These are phyloP conservation scores for Metschnikowia lachancei DNA, from an alignment of 805 yeast genomes.

Conservation along the genomic window DNA sequence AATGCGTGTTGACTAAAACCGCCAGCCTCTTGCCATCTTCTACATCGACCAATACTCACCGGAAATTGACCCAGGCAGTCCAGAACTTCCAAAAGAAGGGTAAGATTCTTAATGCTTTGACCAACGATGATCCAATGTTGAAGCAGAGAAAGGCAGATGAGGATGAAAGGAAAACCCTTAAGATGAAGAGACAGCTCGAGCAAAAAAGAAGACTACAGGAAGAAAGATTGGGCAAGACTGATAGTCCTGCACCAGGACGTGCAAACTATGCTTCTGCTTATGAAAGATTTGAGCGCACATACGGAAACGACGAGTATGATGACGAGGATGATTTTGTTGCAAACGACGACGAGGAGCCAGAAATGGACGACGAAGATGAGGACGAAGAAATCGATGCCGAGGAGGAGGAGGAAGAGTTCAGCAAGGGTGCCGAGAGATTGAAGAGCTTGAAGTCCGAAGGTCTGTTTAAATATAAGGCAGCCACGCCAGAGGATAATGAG, in stretches of 20 bases:
- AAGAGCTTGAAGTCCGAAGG: conserved; percentile 55
- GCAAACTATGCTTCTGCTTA: conserved; percentile 31
- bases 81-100: conserved; percentile 47
- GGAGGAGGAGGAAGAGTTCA: conserved; percentile 49
- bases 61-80: conserved; percentile 70
- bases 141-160: conserved; percentile 67
- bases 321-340: conserved; percentile 46
- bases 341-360: conserved; percentile 41
- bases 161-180: conserved; percentile 54
- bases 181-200: conserved; percentile 65
- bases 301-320: conserved; percentile 36
- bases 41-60: conserved; percentile 80
- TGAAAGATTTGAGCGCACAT: conserved; percentile 38
- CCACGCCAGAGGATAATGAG: conserved; percentile 32
- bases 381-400: conserved; percentile 44
- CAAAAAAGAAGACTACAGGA: conserved; percentile 55
- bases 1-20: conserved; percentile 59
- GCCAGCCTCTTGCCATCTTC: conserved; percentile 87
- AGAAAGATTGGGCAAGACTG: conserved; percentile 54
- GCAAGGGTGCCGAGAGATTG: conserved; percentile 57
- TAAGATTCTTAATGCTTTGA: conserved; percentile 50
- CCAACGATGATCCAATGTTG: conserved; percentile 65
- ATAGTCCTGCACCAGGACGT: conserved; percentile 28
- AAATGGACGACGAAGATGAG: conserved; percentile 32
- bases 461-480: conserved; percentile 44